Evolutionary conservation across 169 alveolate genomes (phyloP).

Genomic region (Plasmodium relictum): DNA sequence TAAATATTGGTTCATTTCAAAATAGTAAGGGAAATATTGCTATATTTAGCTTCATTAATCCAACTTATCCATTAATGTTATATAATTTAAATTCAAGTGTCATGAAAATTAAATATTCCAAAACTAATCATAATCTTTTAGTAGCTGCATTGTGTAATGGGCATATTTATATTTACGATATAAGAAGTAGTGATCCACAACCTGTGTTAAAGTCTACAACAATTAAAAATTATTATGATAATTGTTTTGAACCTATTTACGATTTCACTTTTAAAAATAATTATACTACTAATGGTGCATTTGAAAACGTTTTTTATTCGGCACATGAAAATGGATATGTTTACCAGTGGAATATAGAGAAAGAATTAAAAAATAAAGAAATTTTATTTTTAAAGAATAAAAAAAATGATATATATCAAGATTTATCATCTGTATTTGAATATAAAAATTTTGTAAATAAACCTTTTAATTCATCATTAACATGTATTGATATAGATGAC

Average conservation of each 20-base stretch:
- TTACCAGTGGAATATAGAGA: conserved; percentile 68
- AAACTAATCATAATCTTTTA: conserved; percentile 55
- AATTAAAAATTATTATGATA: conserved; percentile 66
- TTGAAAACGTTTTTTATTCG: conserved; percentile 69
- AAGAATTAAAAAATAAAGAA: conserved; percentile 73
- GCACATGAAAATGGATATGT: conserved; percentile 76
- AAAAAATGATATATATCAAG: conserved; percentile 69
- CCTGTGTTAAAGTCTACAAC: conserved; percentile 54
- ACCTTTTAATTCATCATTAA: conserved; percentile 68
- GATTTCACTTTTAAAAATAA: conserved; percentile 50
- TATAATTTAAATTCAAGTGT: conserved; percentile 70
- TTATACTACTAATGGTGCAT: conserved; percentile 5
- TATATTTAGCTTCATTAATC: conserved; percentile 63
- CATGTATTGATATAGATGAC: conserved; percentile 61
- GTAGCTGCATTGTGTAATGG: conserved; percentile 74
- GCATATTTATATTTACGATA: conserved; percentile 56
- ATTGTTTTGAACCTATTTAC: conserved; percentile 70
- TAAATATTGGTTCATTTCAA: conserved; percentile 68
- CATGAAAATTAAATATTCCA: conserved; percentile 55
- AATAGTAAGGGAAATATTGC: conserved; percentile 75
- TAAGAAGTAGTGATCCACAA: conserved; percentile 27
- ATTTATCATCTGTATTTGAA: conserved; percentile 70
- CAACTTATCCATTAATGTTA: conserved; percentile 53
- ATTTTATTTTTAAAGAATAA: conserved; percentile 66
- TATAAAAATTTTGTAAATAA: conserved; percentile 47